Conservation (phyloP, 345 rosid genomes). For the Murraya paniculata region DNA sequence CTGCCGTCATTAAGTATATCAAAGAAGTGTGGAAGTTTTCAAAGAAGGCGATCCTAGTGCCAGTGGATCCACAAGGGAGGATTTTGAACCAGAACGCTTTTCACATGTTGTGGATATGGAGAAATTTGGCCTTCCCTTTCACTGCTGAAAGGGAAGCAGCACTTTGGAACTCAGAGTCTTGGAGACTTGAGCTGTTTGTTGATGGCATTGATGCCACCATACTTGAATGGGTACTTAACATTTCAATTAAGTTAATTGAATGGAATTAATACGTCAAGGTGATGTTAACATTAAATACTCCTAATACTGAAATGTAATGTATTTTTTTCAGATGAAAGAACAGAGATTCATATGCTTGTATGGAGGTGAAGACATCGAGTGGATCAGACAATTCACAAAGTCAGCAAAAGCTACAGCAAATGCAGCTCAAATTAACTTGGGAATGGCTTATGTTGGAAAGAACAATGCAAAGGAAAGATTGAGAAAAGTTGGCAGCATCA, state of each 20-base stretch:
- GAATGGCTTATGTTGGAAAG: constrained; percentile 36
- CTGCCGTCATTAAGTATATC: constrained; percentile 30
- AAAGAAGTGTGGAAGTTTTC: constrained; percentile 30
- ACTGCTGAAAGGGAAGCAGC: constrained; percentile 22
- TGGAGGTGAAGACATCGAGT: constrained; percentile 36
- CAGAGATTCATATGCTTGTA: constrained; percentile 28
- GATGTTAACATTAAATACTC: not conserved
- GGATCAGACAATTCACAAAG: constrained; percentile 33
- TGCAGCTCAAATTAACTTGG: constrained; percentile 18
- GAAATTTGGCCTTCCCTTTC: constrained; percentile 28
- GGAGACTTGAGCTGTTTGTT: constrained; percentile 30
- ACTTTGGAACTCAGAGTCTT: constrained; percentile 31
- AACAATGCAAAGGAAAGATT: constrained; percentile 24
- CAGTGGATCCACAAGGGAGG: constrained; percentile 32
- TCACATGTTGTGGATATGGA: constrained; percentile 38
- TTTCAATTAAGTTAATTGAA: not conserved
- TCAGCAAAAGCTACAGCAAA: constrained; percentile 13
- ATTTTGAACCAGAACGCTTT: constrained; percentile 22
- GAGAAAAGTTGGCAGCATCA: not conserved
- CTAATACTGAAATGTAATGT: not conserved
- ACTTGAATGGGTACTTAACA: constrained; percentile 25
- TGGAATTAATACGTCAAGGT: not conserved
- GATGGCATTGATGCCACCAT: constrained; percentile 27
- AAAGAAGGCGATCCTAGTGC: constrained; percentile 28
- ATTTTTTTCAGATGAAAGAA: constrained; percentile 17